phyloP scores from a whole-genome alignment of 306 rosid genomes.

The Coriaria nepalensis region DNA sequence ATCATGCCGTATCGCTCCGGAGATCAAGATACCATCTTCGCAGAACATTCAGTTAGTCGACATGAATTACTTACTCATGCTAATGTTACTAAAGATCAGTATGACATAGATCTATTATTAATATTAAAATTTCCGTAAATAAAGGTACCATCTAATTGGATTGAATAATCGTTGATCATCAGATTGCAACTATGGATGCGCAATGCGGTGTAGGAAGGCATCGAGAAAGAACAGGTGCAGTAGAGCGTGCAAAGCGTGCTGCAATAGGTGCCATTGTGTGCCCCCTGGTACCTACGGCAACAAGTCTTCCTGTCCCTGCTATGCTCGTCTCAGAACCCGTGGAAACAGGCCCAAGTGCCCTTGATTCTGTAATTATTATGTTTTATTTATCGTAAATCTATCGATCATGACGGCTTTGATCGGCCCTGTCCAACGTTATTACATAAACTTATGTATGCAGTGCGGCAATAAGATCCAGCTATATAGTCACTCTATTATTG shows the following conservation, averaged over 20 bases:
- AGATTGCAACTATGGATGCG: conserved; percentile 40
- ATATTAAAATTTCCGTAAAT: background rate
- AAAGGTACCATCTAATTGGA: too few relatives aligned
- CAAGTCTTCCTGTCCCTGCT: conserved; percentile 39
- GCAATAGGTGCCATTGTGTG: conserved; percentile 42
- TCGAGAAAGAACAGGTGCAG: conserved; percentile 32
- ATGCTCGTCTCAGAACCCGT: conserved; percentile 46
- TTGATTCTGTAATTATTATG: too few relatives aligned
- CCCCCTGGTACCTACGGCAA: conserved; percentile 54
- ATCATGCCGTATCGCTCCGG: conserved; percentile 12
- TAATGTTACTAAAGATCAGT: too few relatives aligned
- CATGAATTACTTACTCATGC: background rate
- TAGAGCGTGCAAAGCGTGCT: conserved; percentile 41
- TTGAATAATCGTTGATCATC: background rate
- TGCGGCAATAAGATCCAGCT: too few relatives aligned
- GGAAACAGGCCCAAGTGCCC: conserved; percentile 53
- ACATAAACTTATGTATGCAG: too few relatives aligned
- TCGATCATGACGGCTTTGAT: too few relatives aligned
- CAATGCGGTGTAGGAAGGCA: conserved; percentile 35
- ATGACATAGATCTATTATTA: background rate
- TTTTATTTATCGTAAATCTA: too few relatives aligned
- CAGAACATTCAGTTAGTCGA: conserved; percentile 34
- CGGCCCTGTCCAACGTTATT: too few relatives aligned
- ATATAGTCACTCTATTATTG: too few relatives aligned
- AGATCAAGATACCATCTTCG: conserved; percentile 3